Evolutionary conservation across 495 filamentous ascomycete species (phyloP), one percentile per base, ranked within the genome.

Genomic region (Umbilicaria muhlenbergii): DNA sequence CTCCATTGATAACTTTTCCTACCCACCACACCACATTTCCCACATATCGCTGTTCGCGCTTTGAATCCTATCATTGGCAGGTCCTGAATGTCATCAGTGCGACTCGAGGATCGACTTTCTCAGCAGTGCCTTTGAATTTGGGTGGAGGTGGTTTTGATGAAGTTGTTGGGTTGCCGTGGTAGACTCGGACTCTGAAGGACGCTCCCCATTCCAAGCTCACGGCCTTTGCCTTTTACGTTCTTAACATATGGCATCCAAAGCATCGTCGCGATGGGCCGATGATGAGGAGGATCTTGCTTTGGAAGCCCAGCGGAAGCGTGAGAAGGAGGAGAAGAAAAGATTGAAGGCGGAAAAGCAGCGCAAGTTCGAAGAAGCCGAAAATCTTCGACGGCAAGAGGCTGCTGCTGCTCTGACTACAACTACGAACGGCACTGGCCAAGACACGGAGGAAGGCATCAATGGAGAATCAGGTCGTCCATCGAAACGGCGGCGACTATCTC

Each of bases 251-350:
- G 70, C 79, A 42, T 68, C 66, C 56, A 73, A 69, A 50, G 53
- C 61, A 15, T 80, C 77, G 61, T 94, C 89, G 35, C 78, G 91
- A 53, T 98, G 91, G 91, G 86, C 83, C 45, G 70, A 85, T 55
- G 75, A 80, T 43, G 79, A 75, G 44, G 86, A 85, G 48, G 83
- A 89, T 44, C 73, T 77, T 19, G 81, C 73, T 14, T 63, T 77
- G 38, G 70, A 83, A 48, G 81, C 79, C 14, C 75, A 80, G 53
- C 70, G 74, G 35, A 92, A 84, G 65, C 70, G 71, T 50, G 87
- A 93, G 54, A 94, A 92, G 62, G 89, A 94, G 58, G 78, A 83
- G 45, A 93, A 87, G 65, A 86, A 80, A 61, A 78, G 80, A 40
- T 63, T 77, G 28, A 96, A 92, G 59, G 82, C 76, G n/a, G 81